Evolutionary conservation across 2,329 filamentous ascomycete species (phyloP).

Genomic region (Cladosporium sp.): DNA sequence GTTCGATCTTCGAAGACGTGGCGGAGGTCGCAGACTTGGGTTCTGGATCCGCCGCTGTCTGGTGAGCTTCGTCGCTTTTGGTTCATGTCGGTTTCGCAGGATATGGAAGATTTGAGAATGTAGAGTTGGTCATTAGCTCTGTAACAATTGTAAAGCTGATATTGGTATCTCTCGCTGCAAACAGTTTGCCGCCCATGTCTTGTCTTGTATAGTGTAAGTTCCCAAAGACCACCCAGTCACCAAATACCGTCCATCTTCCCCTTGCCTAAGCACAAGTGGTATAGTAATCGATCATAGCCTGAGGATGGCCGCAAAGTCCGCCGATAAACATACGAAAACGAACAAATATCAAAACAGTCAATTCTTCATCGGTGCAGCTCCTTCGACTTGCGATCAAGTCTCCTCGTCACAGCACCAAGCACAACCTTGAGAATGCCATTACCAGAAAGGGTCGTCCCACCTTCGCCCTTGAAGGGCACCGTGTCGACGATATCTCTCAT

Average conservation of each 20-base stretch:
- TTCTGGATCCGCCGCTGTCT: not conserved
- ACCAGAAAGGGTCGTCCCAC: constrained; percentile 55
- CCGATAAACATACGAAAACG: too few species aligned
- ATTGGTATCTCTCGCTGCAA: too few species aligned
- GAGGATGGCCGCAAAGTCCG: too few species aligned
- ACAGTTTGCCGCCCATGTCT: too few species aligned
- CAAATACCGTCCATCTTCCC: too few species aligned
- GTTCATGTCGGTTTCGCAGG: not conserved
- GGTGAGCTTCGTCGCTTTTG: not conserved
- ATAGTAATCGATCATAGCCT: too few species aligned
- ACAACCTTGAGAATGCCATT: constrained; percentile 78
- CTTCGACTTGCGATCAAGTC: constrained; percentile 51
- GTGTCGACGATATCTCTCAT: constrained; percentile 91
- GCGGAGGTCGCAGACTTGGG: not conserved
- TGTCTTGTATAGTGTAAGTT: not conserved
- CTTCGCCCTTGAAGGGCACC: constrained; percentile 62
- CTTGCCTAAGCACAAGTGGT: too few species aligned
- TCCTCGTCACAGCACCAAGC: constrained; percentile 69
- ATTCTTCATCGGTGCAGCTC: constrained; percentile 4
- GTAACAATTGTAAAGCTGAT: too few species aligned
- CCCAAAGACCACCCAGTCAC: not conserved
- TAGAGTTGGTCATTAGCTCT: too few species aligned
- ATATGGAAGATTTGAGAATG: not conserved
- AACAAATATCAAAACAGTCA: too few species aligned
- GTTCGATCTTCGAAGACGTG: not conserved